Percentiles rank a stretch among this genome's conserved stretches.
Evolutionary conservation across 441 rosid genomes (phyloP).

Genomic region (Geranium incanum): DNA sequence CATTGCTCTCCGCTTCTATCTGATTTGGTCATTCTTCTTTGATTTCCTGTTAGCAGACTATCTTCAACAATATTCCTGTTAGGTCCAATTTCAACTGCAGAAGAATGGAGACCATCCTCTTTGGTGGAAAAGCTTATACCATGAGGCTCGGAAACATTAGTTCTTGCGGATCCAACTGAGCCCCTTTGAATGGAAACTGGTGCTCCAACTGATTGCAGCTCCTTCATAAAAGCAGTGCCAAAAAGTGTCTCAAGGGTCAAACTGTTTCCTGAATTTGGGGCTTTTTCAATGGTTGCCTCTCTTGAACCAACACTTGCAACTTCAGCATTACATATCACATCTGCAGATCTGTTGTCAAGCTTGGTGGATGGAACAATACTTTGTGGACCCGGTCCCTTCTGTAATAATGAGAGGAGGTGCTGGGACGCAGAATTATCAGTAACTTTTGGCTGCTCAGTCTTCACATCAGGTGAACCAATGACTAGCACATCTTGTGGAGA

Average conservation of each 20-base stretch:
- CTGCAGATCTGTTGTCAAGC: conserved; percentile 29
- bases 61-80: conserved; percentile 33
- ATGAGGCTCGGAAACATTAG: conserved; percentile 39
- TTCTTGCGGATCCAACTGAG: conserved; percentile 33
- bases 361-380: conserved; percentile 25
- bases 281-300: conserved; percentile 34
- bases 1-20: conserved; percentile 45
- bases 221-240: conserved; percentile 92
- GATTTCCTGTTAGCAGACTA: conserved; percentile 33
- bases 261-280: conserved; percentile 36
- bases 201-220: conserved; percentile 72
- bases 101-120: conserved; percentile 32
- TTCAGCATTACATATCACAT: conserved; percentile 27
- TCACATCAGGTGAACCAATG: conserved; percentile 30
- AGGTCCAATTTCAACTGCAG: conserved; percentile 29
- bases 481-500: conserved; percentile 30
- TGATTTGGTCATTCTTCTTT: conserved; percentile 33
- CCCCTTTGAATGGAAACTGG: conserved; percentile 43
- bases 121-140: conserved; percentile 22
- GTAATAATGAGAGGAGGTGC: conserved; percentile 81
- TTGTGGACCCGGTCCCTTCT: conserved; percentile 42
- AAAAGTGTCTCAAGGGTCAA: conserved; percentile 89
- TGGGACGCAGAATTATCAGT: conserved; percentile 65
- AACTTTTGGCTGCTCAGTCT: conserved; percentile 40
- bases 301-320: conserved; percentile 24